Evolutionary conservation across 768 basidiomycete species (phyloP).

Genomic region (Russula sp.): DNA sequence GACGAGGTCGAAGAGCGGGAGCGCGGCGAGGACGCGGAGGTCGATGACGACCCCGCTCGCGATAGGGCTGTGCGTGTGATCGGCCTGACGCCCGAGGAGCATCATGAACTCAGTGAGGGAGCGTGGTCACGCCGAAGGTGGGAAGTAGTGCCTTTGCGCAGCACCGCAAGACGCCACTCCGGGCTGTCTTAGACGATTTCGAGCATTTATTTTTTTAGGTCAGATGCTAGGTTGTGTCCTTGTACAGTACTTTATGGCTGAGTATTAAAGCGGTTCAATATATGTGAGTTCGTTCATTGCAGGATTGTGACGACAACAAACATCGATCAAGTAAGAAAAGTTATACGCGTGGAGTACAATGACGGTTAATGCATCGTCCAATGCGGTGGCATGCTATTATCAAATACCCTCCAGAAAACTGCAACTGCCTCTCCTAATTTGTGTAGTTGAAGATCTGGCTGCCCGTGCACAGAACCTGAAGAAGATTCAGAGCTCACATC

Average conservation of each 20-base stretch:
- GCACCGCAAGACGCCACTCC: constrained; percentile 18
- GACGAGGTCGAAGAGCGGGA: constrained; percentile 78
- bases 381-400: too few relatives aligned
- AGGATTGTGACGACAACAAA: too few relatives aligned
- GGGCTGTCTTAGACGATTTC: neutral
- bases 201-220: neutral
- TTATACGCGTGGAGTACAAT: neutral
- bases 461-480: neutral
- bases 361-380: too few relatives aligned
- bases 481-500: neutral
- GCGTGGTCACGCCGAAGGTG: constrained; percentile 43
- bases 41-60: constrained; percentile 62
- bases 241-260: neutral
- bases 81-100: constrained; percentile 40
- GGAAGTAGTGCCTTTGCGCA: constrained; percentile 43
- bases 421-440: too few relatives aligned
- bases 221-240: neutral
- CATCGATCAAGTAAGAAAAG: too few relatives aligned
- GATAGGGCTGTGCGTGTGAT: constrained; percentile 52
- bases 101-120: constrained; percentile 30
- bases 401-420: too few relatives aligned
- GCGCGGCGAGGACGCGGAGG: constrained; percentile 68
- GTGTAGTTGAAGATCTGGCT: neutral
- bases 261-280: neutral
- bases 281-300: neutral